Conservation (phyloP, 2,329 filamentous ascomycete species). For the Sporothrix brasiliensis region DNA sequence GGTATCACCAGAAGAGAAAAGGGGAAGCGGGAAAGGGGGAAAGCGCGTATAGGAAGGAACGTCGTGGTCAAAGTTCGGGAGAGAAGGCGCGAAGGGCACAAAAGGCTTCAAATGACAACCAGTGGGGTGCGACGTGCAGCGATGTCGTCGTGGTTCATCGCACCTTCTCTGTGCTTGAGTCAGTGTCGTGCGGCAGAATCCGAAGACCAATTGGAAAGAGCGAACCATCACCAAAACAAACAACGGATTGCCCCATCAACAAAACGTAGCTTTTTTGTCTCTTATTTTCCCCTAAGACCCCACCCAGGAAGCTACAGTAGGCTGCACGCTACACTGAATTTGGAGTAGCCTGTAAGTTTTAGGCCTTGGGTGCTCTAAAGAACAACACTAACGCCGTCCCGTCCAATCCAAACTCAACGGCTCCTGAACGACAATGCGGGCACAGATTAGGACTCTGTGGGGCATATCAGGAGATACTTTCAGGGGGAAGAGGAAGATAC, state of each 20-base stretch:
- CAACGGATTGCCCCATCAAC: constrained; percentile 27
- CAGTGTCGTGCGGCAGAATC: background rate
- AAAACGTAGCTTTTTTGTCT: constrained; percentile 20
- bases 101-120: background rate
- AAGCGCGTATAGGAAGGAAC: background rate
- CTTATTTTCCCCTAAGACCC: constrained; percentile 13
- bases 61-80: background rate
- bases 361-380: background rate
- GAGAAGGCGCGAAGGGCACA: background rate
- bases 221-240: constrained; percentile 23
- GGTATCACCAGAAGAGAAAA: constrained; percentile 23
- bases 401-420: constrained; percentile 1
- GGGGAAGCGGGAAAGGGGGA: background rate
- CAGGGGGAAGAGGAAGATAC: background rate
- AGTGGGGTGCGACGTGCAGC: background rate
- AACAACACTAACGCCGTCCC: constrained; percentile 9
- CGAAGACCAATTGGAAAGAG: constrained; percentile 13
- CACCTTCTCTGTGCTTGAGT: background rate
- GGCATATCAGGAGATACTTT: background rate
- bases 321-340: constrained; percentile 16
- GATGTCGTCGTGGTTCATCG: background rate
- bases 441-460: constrained; percentile 6
- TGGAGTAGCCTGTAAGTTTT: constrained; percentile 20
- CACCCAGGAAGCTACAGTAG: constrained; percentile 23
- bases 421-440: background rate